These are phyloP conservation scores for Pachyrhizus erosus DNA, from an alignment of 306 rosid species.

Conservation along the genomic window DNA sequence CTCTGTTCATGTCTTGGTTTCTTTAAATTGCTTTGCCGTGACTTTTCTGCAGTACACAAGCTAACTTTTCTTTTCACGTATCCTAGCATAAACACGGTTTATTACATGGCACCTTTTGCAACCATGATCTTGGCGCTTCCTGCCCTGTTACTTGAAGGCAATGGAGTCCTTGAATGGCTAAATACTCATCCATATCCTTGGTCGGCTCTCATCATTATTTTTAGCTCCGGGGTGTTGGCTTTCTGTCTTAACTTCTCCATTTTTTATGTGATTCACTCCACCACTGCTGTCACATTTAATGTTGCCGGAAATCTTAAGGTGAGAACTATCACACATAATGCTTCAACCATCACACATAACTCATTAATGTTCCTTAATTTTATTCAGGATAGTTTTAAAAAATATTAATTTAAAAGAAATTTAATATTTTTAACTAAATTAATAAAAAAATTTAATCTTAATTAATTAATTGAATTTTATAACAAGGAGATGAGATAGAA, in stretches of 20 bases:
- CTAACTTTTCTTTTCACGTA: constrained; percentile 43
- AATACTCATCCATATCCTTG: constrained; percentile 68
- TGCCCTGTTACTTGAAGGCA: constrained; percentile 89
- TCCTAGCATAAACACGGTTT: constrained; percentile 93
- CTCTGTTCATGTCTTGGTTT: neutral
- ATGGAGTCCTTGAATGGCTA: constrained; percentile 88
- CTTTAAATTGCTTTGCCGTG: constrained; percentile 27
- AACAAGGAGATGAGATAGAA: no score
- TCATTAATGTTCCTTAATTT: no score
- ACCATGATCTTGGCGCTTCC: constrained; percentile 97
- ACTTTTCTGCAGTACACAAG: constrained; percentile 20
- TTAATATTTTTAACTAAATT: no score
- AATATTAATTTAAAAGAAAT: no score
- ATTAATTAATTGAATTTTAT: no score
- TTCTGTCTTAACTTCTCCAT: constrained; percentile 98
- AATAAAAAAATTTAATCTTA: no score
- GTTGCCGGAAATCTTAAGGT: constrained; percentile 99
- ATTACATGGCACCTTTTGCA: constrained; percentile 98
- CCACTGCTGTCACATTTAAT: constrained; percentile 95
- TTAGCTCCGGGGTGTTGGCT: constrained; percentile 92
- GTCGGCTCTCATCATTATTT: constrained; percentile 79
- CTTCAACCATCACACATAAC: constrained; percentile 27
- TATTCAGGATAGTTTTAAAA: no score
- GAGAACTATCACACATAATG: constrained; percentile 41
- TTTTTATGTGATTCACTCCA: constrained; percentile 95